Evolutionary conservation across 768 basidiomycete species (phyloP), one percentile per base, ranked within the genome.

Genomic region (Russula sp.): DNA sequence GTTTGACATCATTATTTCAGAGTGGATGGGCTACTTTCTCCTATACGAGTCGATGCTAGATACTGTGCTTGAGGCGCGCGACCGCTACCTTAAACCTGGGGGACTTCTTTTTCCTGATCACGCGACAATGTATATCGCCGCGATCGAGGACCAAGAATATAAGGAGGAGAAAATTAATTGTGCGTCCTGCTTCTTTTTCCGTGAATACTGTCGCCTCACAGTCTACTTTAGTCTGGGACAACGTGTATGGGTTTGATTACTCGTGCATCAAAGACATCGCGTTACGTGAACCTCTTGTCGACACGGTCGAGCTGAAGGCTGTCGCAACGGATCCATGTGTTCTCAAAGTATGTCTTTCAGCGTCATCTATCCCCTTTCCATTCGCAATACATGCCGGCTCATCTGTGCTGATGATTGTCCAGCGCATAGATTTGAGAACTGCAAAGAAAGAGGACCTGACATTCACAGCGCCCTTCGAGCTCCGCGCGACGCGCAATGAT

Each of bases 1-100:
- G 74, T 98, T 94, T 73, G 97, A 99, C 74, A 98, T 99, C 77
- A 97, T 99, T 77, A 91, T 99, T 73, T 97, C 94, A 65, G 97
- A 99, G 75, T 99, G 96, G 97, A 99, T 99, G 97, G 97, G 97
- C 48, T 99, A 99, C 78, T 98, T 98, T 83, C 80, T 98, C 55
- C 84, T 99, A 39, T 98, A 98, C 79, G 97, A 98, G 75, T 95
- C 94, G 71, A 98, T 99, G 97, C 86, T 98, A 68, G 96, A 99
- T 77, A 98, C 95, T 31, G 97, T 99, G 59, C 85, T 99, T 48
- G 82, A 95, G 52, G 97, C 97, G 7, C 85, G 97, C 62, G 97
- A 99, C 81, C 92, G 91, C 75, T 98, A 97, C 79, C 85, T 99
- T 70, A 94, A 90, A 69, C 85, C 85, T 55, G 91, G 78, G 49